phyloP scores from a whole-genome alignment of 2,329 filamentous ascomycete genomes.

The Fusarium lyarnte region DNA sequence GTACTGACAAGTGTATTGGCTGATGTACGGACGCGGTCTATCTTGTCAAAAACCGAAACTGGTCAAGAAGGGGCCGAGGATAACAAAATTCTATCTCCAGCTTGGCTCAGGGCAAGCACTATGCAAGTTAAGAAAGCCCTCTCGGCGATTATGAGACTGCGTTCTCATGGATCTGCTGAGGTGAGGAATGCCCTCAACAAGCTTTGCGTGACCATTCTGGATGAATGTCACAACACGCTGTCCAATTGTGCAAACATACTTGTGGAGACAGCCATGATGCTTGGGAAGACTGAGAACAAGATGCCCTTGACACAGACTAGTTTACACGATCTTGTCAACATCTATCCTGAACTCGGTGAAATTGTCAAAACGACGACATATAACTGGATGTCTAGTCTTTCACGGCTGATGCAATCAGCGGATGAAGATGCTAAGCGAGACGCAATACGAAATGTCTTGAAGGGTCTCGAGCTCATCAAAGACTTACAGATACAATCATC shows the following conservation, averaged over 20 bases:
- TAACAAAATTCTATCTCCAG: constrained; percentile 54
- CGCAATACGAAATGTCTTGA: constrained; percentile 79
- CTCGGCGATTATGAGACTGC: constrained; percentile 78
- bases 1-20: constrained; percentile 65
- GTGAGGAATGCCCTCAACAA: constrained; percentile 74
- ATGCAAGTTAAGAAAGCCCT: constrained; percentile 86
- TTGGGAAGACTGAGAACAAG: constrained; percentile 63
- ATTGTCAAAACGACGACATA: constrained; percentile 77
- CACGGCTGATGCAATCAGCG: constrained; percentile 82
- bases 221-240: constrained; percentile 80
- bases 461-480: constrained; percentile 73
- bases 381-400: constrained; percentile 82
- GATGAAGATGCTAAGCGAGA: constrained; percentile 81
- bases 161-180: constrained; percentile 73
- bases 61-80: constrained; percentile 37
- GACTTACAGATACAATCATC: constrained; percentile 71
- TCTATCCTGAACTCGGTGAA: constrained; percentile 70
- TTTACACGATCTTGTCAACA: constrained; percentile 69
- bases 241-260: constrained; percentile 74
- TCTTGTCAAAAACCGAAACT: constrained; percentile 51
- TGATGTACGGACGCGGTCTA: constrained; percentile 63
- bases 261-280: constrained; percentile 81
- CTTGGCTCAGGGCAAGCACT: constrained; percentile 84
- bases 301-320: constrained; percentile 55
- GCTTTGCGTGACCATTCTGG: constrained; percentile 78